phyloP scores from a whole-genome alignment of 208 protist species.

The Wallacemonas rigidus region DNA sequence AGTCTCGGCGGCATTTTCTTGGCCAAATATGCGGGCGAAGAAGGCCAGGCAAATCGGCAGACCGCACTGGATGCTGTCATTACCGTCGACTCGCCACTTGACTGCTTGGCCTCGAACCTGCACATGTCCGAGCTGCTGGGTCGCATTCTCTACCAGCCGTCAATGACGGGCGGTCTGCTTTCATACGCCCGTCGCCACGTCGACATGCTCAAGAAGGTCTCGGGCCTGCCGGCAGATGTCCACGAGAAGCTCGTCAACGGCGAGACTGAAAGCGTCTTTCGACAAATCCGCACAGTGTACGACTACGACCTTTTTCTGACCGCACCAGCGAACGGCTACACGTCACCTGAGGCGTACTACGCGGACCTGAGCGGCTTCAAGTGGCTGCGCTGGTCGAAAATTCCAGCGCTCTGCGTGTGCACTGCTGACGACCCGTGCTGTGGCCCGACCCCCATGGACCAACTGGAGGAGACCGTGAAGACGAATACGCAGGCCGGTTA shows the following conservation, averaged over 20 bases:
- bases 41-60: slow-evolving; percentile 26
- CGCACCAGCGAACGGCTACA: slow-evolving; percentile 60
- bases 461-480: slow-evolving; percentile 34
- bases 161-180: slow-evolving; percentile 47
- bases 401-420: slow-evolving; percentile 67
- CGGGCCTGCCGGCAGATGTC: slow-evolving; percentile 34
- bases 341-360: slow-evolving; percentile 64
- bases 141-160: slow-evolving; percentile 55
- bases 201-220: slow-evolving; percentile 43
- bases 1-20: slow-evolving; percentile 78
- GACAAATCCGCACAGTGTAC: slow-evolving; percentile 37
- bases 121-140: slow-evolving; percentile 29
- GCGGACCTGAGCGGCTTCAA: slow-evolving; percentile 41
- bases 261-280: slow-evolving; percentile 30
- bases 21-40: slow-evolving; percentile 61
- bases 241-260: slow-evolving; percentile 29
- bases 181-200: slow-evolving; percentile 49
- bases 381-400: slow-evolving; percentile 45
- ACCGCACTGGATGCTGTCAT: slow-evolving; percentile 44
- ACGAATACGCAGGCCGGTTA: slow-evolving; percentile 44
- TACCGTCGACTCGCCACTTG: slow-evolving; percentile 58
- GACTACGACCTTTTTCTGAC: slow-evolving; percentile 70
- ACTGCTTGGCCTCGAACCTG: slow-evolving; percentile 42
- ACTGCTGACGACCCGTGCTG: slow-evolving; percentile 63
- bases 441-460: slow-evolving; percentile 29